Evolutionary conservation across 106 monocot genomes (phyloP).

Genomic region (Hemerocallis citrina): DNA sequence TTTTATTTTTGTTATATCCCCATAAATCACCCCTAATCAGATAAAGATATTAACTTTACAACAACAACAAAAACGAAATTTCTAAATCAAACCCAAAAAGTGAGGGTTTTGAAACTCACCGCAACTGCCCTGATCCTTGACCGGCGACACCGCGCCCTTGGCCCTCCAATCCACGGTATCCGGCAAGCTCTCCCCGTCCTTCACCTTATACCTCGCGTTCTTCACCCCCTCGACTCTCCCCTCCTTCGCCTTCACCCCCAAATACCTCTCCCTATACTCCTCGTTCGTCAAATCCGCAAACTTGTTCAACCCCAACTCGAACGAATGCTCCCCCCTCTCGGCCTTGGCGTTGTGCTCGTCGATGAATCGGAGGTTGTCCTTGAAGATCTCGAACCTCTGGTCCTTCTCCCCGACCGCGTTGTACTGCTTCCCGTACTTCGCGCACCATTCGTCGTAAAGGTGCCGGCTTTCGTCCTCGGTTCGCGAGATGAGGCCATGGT

Average conservation of each 20-base stretch:
- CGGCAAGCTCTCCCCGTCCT: conserved; percentile 47
- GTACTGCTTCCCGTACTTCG: conserved; percentile 22
- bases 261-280: conserved; percentile 52
- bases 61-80: too few relatives aligned
- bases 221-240: not conserved
- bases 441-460: conserved; percentile 46
- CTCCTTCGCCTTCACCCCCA: conserved; percentile 32
- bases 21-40: too few relatives aligned
- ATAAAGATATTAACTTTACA: too few relatives aligned
- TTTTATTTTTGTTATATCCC: too few relatives aligned
- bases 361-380: conserved; percentile 65
- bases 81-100: too few relatives aligned
- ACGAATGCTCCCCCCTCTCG: conserved; percentile 36
- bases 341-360: conserved; percentile 73
- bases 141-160: conserved; percentile 52
- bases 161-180: conserved; percentile 71
- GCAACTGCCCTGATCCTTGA: conserved; percentile 83
- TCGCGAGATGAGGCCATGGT: conserved; percentile 15
- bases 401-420: conserved; percentile 34
- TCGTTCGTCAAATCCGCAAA: conserved; percentile 95
- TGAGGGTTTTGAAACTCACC: conserved; percentile 38
- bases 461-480: conserved; percentile 34
- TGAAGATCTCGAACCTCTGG: conserved; percentile 62
- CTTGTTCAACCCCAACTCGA: conserved; percentile 54
- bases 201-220: conserved; percentile 31